Base-by-base conservation (phyloP, 1,284 basidiomycete genomes). In the Microbotryum saponariae region DNA sequence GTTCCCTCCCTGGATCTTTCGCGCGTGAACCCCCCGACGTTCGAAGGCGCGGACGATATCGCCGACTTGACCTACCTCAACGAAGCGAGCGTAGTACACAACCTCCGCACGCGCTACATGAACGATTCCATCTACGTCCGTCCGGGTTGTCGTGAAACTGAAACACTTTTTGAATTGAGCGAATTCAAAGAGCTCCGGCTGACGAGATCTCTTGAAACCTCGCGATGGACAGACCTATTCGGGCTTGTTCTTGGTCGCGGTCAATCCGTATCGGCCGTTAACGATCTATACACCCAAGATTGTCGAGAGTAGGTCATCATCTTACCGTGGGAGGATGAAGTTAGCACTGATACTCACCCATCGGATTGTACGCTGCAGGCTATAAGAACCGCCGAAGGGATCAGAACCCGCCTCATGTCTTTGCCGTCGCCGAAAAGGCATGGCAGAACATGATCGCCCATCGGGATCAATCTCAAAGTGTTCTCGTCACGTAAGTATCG, bases 361-460 rank as follows among this genome's bases (percentile, higher is more conserved):
- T 51, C 6, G 88, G 92, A 74, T 79, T 86, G n/a, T 88, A 92
- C 69, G 82, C 93, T 51, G 86, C 91, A 70, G 90, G 93, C 77
- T 99, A 98, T 75, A 90, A 94, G 54, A 86, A 85, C 57, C 88
- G 88, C 72, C 83, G 96, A 61, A 79, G 91, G 51, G 92, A 97
- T 71, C 94, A 97, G 79, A 97, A 93, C 70, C 86, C 91, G 7
- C 96, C 96, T 1, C 96, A 99, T 73, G 91, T 98, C 60, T 99
- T 93, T 73, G 94, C 94, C 12, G 88, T 98, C 31, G 93, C 96
- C 0, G 96, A 99, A 76, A 84, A 90, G 51, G 96, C 96, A 33
- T 98, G 96, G 94, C 85, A 94, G 65, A 94, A 92, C 76, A 98
- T 99, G 88, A 87, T 94, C 31, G 91, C 94, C 66, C 91, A 96